Evolutionary conservation across 2,329 filamentous ascomycete genomes (phyloP), one percentile per base, ranked within the genome.

Genomic region (Dothideomycetidae sp.): DNA sequence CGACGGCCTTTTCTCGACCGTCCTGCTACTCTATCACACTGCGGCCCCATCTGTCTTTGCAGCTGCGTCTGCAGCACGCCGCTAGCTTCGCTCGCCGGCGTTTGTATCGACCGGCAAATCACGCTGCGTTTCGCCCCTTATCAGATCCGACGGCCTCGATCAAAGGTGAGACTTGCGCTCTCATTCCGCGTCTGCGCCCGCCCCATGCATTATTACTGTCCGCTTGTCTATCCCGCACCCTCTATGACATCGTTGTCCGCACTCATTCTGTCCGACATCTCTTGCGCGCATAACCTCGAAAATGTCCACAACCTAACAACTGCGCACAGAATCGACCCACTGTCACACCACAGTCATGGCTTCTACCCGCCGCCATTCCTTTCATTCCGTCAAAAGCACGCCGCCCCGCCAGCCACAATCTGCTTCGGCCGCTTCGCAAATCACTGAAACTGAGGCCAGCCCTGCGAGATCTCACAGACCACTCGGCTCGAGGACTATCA

Each of bases 341-440:
- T 26, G 7, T 7, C 7, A 26, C 7, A n/a, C n/a, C 21, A 26
- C 15, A 36, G 33, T 31, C 31, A 28, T 40, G 18, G 23, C 43
- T 17, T 35, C 37, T 28, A 42, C 41, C 40, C 46, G 50, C 29
- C 50, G 51, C 41, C 51, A 55, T 43, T 53, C 51, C 7, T 47
- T 55, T 33, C 48, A 50, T 12, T 44, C 48, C 16, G 49, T 52
- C 42, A 48, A 45, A 16, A 37, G 39, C 28, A 42, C 40, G 26
- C n/a, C n/a, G n/a, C 42, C 41, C 18, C 53, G 54, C 42, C 50
- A 47, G 36, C 55, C 58, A 36, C 52, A 49, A 36, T 52, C 46
- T 40, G 57, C 66, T 31, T 34, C 37, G 10, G 14, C 36, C 15
- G 29, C 31, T 13, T 34, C 37, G 33, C 29, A 30, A 12, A 39